A percentile compares a stretch with the other conserved stretches of the same genome.
Conservation (phyloP, 2,329 filamentous ascomycete species). For the Talaromyces rugulosus region DNA sequence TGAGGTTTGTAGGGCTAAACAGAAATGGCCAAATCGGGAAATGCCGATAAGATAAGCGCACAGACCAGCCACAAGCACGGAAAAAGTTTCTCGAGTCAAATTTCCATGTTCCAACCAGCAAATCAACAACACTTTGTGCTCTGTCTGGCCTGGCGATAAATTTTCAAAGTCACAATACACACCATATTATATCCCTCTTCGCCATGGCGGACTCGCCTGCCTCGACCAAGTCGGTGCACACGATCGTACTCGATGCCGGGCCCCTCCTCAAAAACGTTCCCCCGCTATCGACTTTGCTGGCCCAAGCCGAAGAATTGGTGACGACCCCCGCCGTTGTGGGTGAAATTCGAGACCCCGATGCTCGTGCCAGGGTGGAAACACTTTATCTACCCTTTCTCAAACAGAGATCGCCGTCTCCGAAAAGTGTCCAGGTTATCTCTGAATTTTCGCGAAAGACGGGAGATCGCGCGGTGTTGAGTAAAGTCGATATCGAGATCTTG, state of each 20-base stretch:
- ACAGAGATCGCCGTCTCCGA: constrained; percentile 67
- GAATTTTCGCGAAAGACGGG: constrained; percentile 88
- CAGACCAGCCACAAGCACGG: constrained; percentile 24
- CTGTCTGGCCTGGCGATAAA: not conserved
- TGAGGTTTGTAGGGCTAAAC: constrained; percentile 1
- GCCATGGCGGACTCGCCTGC: constrained; percentile 24
- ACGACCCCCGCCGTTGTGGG: constrained; percentile 81
- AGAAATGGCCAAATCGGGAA: not conserved
- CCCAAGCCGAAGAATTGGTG: constrained; percentile 70
- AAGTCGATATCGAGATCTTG: constrained; percentile 81
- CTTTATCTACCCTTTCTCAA: constrained; percentile 81
- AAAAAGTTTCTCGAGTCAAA: not conserved
- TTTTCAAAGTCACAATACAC: not conserved
- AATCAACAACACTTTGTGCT: not conserved
- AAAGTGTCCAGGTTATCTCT: constrained; percentile 73
- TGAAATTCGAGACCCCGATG: constrained; percentile 82
- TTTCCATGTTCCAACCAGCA: not conserved
- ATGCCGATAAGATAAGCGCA: constrained; percentile 35
- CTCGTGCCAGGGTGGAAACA: constrained; percentile 75
- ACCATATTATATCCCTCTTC: not conserved
- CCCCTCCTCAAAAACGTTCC: constrained; percentile 93
- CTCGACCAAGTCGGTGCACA: constrained; percentile 66
- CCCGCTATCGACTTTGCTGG: constrained; percentile 73
- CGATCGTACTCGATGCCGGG: constrained; percentile 83
- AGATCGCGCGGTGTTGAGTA: constrained; percentile 81